These are phyloP conservation scores for Tulasnella sp. DNA, from an alignment of 768 basidiomycete species.

Conservation along the genomic window DNA sequence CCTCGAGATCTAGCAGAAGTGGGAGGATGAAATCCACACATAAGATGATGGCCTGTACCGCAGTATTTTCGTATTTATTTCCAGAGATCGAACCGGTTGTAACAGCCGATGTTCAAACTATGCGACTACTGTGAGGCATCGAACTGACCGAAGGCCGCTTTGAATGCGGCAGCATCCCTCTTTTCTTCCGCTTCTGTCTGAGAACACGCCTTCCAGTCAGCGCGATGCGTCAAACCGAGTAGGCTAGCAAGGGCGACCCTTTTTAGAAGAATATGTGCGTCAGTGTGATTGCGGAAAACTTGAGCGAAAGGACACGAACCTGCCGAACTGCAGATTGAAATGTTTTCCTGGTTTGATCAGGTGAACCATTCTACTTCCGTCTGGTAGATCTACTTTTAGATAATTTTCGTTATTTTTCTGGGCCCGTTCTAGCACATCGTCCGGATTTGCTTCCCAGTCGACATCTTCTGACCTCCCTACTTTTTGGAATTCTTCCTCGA, in stretches of 20 bases:
- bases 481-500: constrained; percentile 58
- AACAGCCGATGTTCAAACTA: no score
- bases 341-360: constrained; percentile 61
- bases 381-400: constrained; percentile 83
- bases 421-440: constrained; percentile 41
- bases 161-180: constrained; percentile 72
- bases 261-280: constrained; percentile 5
- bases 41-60: no score
- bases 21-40: no score
- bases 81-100: no score
- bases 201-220: constrained; percentile 87
- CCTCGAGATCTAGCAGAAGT: no score
- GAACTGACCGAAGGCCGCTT: constrained; percentile 63
- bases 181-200: constrained; percentile 75
- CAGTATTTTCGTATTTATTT: no score
- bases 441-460: constrained; percentile 61
- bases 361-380: constrained; percentile 75
- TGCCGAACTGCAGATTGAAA: constrained; percentile 87
- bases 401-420: constrained; percentile 46
- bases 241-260: constrained; percentile 74
- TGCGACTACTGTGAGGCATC: constrained; percentile 36
- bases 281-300: background rate
- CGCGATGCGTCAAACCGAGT: constrained; percentile 59
- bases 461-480: constrained; percentile 56
- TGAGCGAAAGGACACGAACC: constrained; percentile 39